These are phyloP conservation scores for Bathelium albidoporum DNA, from an alignment of 495 filamentous ascomycete genomes.

Conservation along the genomic window DNA sequence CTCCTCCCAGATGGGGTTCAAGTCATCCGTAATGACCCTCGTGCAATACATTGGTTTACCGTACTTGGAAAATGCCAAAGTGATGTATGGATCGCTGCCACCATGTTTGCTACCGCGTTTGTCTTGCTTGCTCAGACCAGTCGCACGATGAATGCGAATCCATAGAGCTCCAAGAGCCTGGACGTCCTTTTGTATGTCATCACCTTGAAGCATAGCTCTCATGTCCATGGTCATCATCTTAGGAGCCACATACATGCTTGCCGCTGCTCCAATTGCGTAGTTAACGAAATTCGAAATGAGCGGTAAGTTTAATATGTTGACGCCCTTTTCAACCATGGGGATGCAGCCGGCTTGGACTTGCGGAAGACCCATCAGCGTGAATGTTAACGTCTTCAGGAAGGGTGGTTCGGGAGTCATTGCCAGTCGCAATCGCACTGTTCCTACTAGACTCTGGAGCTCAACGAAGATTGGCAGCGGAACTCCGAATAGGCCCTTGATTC, in stretches of 20 bases:
- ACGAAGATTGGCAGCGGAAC: constrained; percentile 84
- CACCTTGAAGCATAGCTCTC: constrained; percentile 78
- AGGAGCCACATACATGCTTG: constrained; percentile 88
- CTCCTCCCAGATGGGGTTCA: constrained; percentile 91
- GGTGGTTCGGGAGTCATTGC: constrained; percentile 82
- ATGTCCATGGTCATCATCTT: constrained; percentile 91
- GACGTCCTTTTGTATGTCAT: constrained; percentile 82
- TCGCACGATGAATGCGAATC: constrained; percentile 79
- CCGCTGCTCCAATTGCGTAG: constrained; percentile 80
- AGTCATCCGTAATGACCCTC: constrained; percentile 83
- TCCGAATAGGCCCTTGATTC: constrained; percentile 74
- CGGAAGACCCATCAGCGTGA: constrained; percentile 85
- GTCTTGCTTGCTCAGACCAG: constrained; percentile 86
- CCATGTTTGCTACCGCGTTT: constrained; percentile 68
- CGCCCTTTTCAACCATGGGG: constrained; percentile 76
- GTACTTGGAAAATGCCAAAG: constrained; percentile 68
- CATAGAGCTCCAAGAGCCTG: constrained; percentile 78
- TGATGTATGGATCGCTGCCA: constrained; percentile 91
- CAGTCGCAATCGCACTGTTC: constrained; percentile 71
- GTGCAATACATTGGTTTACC: constrained; percentile 98
- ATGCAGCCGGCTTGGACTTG: constrained; percentile 86
- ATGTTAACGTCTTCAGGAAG: constrained; percentile 82
- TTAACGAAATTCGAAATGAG: constrained; percentile 95
- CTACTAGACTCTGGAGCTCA: constrained; percentile 75
- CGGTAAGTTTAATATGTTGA: constrained; percentile 86